Percentiles rank a stretch among this genome's conserved stretches.
phyloP scores from a whole-genome alignment of 768 basidiomycete genomes.

The Rhodotorula kratochvilovae region DNA sequence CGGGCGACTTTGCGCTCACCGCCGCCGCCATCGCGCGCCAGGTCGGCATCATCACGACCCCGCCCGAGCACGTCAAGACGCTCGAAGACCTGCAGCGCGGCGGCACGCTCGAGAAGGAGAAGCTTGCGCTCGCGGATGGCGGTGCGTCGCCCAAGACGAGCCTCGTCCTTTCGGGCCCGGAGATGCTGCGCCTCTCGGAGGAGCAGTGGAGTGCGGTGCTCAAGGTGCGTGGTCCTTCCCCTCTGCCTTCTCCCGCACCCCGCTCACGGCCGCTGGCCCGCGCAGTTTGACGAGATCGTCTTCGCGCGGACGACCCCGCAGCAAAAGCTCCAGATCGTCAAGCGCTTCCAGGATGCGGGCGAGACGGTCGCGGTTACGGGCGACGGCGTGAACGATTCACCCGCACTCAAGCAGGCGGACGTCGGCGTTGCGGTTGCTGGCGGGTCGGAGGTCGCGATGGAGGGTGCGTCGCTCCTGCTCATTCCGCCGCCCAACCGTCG shows the following conservation, averaged over 20 bases:
- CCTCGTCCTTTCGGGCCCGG: constrained; percentile 49
- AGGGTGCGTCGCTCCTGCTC: not conserved
- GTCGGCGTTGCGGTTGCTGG: constrained; percentile 60
- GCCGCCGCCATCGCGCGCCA: constrained; percentile 61
- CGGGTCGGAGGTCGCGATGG: constrained; percentile 39
- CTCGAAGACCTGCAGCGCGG: not conserved
- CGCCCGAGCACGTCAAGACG: not conserved
- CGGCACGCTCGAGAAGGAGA: not conserved
- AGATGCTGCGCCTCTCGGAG: constrained; percentile 49
- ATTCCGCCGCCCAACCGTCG: too few species aligned
- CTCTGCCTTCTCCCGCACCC: constrained; percentile 46
- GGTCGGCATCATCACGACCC: constrained; percentile 56
- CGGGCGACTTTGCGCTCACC: constrained; percentile 56
- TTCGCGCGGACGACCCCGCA: constrained; percentile 63
- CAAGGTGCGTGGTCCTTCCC: constrained; percentile 43
- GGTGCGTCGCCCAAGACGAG: constrained; percentile 45
- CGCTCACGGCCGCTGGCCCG: constrained; percentile 12
- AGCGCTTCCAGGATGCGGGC: constrained; percentile 55
- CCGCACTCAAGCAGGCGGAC: constrained; percentile 60
- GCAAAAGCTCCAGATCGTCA: constrained; percentile 64
- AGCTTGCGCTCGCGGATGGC: constrained; percentile 15
- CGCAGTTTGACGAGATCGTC: constrained; percentile 50
- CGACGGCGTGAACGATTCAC: constrained; percentile 63
- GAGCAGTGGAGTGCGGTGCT: constrained; percentile 46
- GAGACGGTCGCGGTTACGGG: constrained; percentile 63